These are phyloP conservation scores for Aureobasidium leucospermi DNA, from an alignment of 2,329 filamentous ascomycete species.

Conservation along the genomic window DNA sequence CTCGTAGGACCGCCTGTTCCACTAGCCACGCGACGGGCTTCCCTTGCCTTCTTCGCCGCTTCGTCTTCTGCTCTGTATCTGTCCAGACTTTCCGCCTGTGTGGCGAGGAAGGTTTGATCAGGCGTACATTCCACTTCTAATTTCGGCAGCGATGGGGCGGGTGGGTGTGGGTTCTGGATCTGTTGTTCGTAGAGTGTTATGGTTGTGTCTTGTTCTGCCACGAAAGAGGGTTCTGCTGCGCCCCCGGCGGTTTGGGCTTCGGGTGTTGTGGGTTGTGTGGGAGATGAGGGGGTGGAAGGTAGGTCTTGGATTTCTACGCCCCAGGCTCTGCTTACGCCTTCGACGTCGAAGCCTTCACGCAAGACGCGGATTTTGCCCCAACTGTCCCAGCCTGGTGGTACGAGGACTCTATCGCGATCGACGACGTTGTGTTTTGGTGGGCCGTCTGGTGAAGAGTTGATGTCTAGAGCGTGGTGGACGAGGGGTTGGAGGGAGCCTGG, in stretches of 20 bases:
- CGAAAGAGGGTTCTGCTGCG: constrained; percentile 18
- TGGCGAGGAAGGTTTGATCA: constrained; percentile 27
- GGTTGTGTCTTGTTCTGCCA: constrained; percentile 17
- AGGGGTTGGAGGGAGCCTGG: constrained; percentile 71
- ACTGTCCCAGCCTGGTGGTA: constrained; percentile 96
- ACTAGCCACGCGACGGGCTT: constrained; percentile 17
- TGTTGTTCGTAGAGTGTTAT: constrained; percentile 24
- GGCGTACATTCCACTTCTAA: constrained; percentile 28
- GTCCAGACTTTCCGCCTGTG: constrained; percentile 69
- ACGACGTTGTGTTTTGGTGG: constrained; percentile 47
- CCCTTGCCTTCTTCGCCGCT: constrained; percentile 37
- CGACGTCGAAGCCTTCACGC: constrained; percentile 85
- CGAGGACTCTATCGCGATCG: constrained; percentile 79
- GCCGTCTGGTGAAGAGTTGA: constrained; percentile 66
- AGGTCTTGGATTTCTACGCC: constrained; percentile 16
- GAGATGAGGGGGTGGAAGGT: not conserved
- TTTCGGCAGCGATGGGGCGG: constrained; percentile 20
- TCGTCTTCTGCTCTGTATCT: constrained; percentile 51
- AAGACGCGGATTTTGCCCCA: constrained; percentile 95
- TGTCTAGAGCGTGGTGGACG: constrained; percentile 77
- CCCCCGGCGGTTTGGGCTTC: not conserved
- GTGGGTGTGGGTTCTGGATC: constrained; percentile 27
- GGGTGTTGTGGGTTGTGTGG: not conserved
- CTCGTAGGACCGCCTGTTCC: constrained; percentile 13
- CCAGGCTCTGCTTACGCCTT: constrained; percentile 79